Conservation (phyloP, 139 green algal species). For the Chlamydomonas sphaeroides region DNA sequence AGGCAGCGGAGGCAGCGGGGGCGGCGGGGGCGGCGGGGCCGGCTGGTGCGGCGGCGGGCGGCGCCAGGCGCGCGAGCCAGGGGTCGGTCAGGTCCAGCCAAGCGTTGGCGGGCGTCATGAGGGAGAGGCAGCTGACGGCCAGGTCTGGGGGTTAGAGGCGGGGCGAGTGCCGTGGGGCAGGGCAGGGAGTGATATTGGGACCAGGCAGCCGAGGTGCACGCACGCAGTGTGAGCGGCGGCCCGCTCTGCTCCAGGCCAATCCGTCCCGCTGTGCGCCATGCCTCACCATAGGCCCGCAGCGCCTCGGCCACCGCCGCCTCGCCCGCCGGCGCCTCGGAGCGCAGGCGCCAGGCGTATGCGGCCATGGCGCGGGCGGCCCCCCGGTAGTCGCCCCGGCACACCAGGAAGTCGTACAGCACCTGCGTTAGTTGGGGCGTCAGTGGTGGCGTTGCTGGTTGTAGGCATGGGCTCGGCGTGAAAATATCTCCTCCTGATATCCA, state of each 20-base stretch:
- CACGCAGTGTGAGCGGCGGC: too few relatives aligned
- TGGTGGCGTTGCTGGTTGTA: too few relatives aligned
- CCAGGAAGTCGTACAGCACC: constrained; percentile 58
- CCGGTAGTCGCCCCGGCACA: constrained; percentile 33
- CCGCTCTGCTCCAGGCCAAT: too few relatives aligned
- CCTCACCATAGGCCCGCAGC: constrained; percentile 47
- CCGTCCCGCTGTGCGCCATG: too few relatives aligned
- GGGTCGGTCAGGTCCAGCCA: constrained; percentile 53
- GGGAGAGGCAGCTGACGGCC: constrained; percentile 42
- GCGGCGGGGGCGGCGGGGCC: background rate
- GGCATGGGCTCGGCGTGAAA: too few relatives aligned
- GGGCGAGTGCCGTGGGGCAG: too few relatives aligned
- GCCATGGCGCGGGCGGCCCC: constrained; percentile 48
- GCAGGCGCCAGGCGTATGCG: constrained; percentile 46
- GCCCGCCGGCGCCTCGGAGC: constrained; percentile 17
- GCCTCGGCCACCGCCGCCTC: constrained; percentile 31
- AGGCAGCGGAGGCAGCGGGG: background rate
- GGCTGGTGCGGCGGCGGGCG: background rate
- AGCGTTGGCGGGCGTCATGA: constrained; percentile 27
- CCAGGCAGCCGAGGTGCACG: too few relatives aligned
- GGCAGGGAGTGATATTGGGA: too few relatives aligned
- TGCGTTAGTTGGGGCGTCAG: too few relatives aligned
- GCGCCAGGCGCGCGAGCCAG: constrained; percentile 34
- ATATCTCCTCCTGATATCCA: too few relatives aligned
- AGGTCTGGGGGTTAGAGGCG: constrained; percentile 22